Base-by-base conservation (phyloP, 331 rosid species). In the Arachis monticola region DNA sequence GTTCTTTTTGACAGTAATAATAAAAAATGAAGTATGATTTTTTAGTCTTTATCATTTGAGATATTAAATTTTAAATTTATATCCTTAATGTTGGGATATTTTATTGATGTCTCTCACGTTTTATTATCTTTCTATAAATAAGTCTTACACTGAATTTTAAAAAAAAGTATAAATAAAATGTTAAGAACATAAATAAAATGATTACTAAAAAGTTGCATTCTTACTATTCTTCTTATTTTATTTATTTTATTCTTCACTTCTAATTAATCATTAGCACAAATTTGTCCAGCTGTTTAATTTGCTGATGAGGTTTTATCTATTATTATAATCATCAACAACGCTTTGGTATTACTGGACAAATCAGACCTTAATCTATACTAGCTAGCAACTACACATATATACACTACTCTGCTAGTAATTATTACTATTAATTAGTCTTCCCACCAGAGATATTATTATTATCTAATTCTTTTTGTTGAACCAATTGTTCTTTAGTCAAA, bases 241-340 rank as follows among this genome's bases (percentile, higher is more conserved):
- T 35, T 35, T 35, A 35, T 35, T 35, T 35, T 35, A 35, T 73
- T 72, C 72, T 53, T 76, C 73, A 63, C 59, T 75, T 76, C 77
- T 14, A 56, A 46, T 73, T 51, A 35, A 35, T 35, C 4, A 40
- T 79, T 68, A 58, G 56, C 79, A 10, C 68, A 61, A 47, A 76
- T 84, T 56, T 13, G 69, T 86, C 87, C 86, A 87, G 81, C 89
- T 87, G 87, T 83, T 69, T 27, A 27, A 27, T 27, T 27, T 56
- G 5, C 32, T 40, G 0, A 40, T 27, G 32, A 55, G 67, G 73
- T 60, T 67, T 72, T 60, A 60, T 66, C 41, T 53, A 45, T 67
- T 68, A 53, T 53, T 35, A 35, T 35, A 2, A 35, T 35, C 5
- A 35, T 35, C 5, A n/a, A 72, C 73, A 7, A 55, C 44, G 60